phyloP scores from a whole-genome alignment of 139 green algal species.

The Pleodorina starrii region DNA sequence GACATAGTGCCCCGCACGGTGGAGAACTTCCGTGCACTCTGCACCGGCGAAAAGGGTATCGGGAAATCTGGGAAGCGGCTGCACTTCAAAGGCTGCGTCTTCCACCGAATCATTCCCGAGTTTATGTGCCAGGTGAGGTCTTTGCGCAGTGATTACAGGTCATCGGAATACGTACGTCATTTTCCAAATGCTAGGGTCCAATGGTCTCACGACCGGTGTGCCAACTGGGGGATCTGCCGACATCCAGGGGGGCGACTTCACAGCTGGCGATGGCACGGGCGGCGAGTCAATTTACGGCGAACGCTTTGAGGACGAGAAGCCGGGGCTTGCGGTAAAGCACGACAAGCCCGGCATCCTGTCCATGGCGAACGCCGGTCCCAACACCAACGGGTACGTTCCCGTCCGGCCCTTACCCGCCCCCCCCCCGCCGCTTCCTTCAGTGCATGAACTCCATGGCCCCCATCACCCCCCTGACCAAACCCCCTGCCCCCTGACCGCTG shows the following conservation, averaged over 20 bases:
- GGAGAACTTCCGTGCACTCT: conserved; percentile 92
- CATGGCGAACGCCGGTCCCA: conserved; percentile 81
- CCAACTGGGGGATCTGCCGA: background rate
- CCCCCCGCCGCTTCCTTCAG: too few species aligned
- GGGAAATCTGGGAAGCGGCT: conserved; percentile 86
- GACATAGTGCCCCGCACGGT: conserved; percentile 86
- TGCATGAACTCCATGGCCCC: too few species aligned
- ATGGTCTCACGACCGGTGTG: too few species aligned
- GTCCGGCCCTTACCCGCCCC: too few species aligned
- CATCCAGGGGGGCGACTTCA: conserved; percentile 76
- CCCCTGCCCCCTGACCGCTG: too few species aligned
- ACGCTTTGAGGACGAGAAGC: conserved; percentile 84
- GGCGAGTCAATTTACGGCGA: conserved; percentile 92
- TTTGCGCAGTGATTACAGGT: background rate
- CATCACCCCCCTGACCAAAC: background rate
- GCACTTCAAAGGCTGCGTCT: conserved; percentile 87
- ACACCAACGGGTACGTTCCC: conserved; percentile 83
- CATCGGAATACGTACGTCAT: background rate
- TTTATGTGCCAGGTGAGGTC: conserved; percentile 76
- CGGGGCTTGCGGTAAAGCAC: conserved; percentile 93
- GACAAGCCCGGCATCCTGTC: conserved; percentile 73
- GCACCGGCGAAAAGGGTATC: conserved; percentile 86
- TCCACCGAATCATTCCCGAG: conserved; percentile 86
- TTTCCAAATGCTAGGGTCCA: too few species aligned
- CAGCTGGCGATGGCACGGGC: conserved; percentile 80